Base-by-base conservation (phyloP, 768 basidiomycete species). In the Tubosaeta sp. region DNA sequence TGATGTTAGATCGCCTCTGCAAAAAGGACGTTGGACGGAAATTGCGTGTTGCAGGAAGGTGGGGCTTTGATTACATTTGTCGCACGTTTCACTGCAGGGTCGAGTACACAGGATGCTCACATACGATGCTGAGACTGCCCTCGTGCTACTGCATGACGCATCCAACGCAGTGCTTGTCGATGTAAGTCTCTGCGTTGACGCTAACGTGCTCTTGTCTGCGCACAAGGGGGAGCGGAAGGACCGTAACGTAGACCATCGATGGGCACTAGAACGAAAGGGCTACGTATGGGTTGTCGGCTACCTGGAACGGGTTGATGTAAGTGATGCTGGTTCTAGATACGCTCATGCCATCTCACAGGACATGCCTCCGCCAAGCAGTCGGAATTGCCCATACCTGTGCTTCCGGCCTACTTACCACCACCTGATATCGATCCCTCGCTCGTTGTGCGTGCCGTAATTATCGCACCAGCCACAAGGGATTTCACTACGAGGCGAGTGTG, bases 21-120 rank as follows among this genome's bases (percentile, higher is more conserved):
- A 64, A 72, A 17, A 59, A 64, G 14, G 57, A 76, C 33, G 58
- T 73, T 43, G 79, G 80, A 43, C 70, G 68, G 50, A 86, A 86
- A 68, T 57, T 86, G 55, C 74, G 83, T 51, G 66, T 86, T 43
- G 79, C 80, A 25, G 84, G 83, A 58, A 72, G 79, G 84, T 85
- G 65, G 52, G 77, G 63, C 13, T 44, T 48, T 57, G 44, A 46
- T 55, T 54, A 51, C 44, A 53, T 54, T 43, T 33, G 44, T 54
- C 50, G 41, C 46, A 56, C 52, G 58, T 60, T 48, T 54, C 52
- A 38, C 55, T 46, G 38, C 45, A 51, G 42, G 55, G 55, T 17
- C 52, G 27, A 34, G 50, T 50, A 51, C 43, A 39, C 59, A 88
- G 85, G 60, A 71, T 86, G 56, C 72, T 84, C 33, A 72, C 76